phyloP scores from a whole-genome alignment of 2,329 filamentous ascomycete species.

The Parascedosporium putredinis region DNA sequence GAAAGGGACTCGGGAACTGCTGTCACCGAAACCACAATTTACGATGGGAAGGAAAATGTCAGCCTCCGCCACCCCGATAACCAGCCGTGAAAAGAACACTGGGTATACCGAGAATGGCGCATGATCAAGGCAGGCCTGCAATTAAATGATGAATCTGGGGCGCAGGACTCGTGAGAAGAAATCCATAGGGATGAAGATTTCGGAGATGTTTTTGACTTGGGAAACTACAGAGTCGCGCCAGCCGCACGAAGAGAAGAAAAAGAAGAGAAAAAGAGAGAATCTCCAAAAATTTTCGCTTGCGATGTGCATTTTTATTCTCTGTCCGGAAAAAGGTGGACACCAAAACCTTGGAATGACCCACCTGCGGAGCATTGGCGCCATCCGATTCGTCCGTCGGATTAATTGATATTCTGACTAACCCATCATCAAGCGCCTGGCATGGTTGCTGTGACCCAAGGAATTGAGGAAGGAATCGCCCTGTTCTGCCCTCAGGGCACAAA shows the following conservation, averaged over 20 bases:
- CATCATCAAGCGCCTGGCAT: no score
- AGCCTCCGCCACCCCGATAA: constrained; percentile 25
- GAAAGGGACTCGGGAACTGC: no score
- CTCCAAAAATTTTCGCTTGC: background rate
- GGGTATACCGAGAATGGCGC: constrained; percentile 20
- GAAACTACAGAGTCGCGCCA: constrained; percentile 44
- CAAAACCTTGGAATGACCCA: background rate
- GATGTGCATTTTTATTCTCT: background rate
- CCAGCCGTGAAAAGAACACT: constrained; percentile 14
- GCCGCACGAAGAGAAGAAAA: constrained; percentile 67
- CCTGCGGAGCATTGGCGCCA: background rate
- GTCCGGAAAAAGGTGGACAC: background rate
- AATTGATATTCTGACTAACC: no score
- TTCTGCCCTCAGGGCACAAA: no score
- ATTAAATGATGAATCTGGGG: constrained; percentile 70
- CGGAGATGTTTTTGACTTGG: constrained; percentile 4
- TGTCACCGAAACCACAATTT: no score
- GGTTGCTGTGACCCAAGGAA: no score
- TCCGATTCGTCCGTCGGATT: background rate
- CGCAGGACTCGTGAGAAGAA: constrained; percentile 36
- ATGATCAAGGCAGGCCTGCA: constrained; percentile 54
- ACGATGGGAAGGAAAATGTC: constrained; percentile 29
- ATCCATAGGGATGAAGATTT: constrained; percentile 1
- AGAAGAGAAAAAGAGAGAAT: constrained; percentile 28
- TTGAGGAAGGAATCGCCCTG: no score